Percentiles rank a stretch among this genome's conserved stretches.
phyloP scores from a whole-genome alignment of 768 basidiomycete species.

The Hydnomerulius pinastri region DNA sequence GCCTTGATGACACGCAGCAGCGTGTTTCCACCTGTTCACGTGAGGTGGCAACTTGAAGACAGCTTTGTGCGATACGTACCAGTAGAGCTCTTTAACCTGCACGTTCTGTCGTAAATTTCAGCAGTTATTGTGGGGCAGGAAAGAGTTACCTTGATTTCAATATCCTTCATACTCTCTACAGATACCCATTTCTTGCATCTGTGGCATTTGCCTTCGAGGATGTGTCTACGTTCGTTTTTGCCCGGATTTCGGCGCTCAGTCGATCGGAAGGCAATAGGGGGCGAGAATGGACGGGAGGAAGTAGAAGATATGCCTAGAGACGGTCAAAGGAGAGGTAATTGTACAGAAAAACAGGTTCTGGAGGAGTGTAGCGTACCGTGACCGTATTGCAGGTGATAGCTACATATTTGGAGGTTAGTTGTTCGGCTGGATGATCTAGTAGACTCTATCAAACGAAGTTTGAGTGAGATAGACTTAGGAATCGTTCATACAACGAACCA shows the following conservation, averaged over 20 bases:
- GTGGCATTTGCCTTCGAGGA: conserved; percentile 79
- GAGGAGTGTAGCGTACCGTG: conserved; percentile 52
- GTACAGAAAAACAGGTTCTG: background rate
- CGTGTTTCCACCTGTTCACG: conserved; percentile 75
- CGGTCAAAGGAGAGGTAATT: conserved; percentile 2
- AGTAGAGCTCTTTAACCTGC: conserved; percentile 74
- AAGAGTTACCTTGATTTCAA: conserved; percentile 62
- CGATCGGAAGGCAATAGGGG: conserved; percentile 64
- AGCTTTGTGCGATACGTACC: conserved; percentile 47
- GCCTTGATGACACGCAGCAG: conserved; percentile 71
- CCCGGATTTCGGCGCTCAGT: conserved; percentile 45
- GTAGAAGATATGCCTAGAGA: conserved; percentile 66
- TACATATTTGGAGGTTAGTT: conserved; percentile 28
- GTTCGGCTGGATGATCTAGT: background rate
- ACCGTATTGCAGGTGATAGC: conserved; percentile 82
- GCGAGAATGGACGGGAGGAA: conserved; percentile 74
- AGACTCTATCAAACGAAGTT: conserved; percentile 22
- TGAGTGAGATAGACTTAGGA: background rate
- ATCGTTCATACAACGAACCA: conserved; percentile 50
- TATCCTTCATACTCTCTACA: conserved; percentile 72
- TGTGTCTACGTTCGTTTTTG: conserved; percentile 58
- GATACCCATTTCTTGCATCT: conserved; percentile 72
- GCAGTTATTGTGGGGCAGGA: background rate
- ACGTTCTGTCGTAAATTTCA: too few relatives aligned
- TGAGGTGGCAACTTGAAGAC: conserved; percentile 6